Evolutionary conservation across 2,329 filamentous ascomycete genomes (phyloP).

Genomic region (Fusarium setosum): DNA sequence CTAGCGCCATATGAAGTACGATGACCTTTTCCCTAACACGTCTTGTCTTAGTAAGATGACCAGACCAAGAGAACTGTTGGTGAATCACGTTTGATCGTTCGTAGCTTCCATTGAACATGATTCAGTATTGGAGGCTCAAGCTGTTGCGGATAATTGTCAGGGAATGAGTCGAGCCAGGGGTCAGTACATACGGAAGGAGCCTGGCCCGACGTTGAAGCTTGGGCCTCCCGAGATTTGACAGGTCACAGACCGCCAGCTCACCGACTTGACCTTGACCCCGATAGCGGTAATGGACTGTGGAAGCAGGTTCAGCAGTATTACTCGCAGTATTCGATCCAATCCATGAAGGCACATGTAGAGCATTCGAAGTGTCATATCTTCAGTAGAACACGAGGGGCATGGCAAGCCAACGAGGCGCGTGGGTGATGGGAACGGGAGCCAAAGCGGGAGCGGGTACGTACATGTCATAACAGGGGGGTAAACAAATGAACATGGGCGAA

Average conservation of each 20-base stretch:
- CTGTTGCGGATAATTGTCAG: neutral
- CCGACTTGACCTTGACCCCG: slow-evolving; percentile 4
- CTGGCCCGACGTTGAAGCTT: slow-evolving; percentile 21
- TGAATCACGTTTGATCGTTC: too few relatives aligned
- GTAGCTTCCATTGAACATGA: too few relatives aligned
- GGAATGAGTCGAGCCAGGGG: slow-evolving; percentile 5
- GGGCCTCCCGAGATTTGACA: slow-evolving; percentile 13
- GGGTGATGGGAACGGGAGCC: slow-evolving; percentile 6
- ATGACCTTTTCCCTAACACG: too few relatives aligned
- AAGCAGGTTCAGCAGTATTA: neutral
- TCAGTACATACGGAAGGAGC: slow-evolving; percentile 1
- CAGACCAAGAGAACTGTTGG: too few relatives aligned
- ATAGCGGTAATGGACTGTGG: neutral
- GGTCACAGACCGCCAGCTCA: slow-evolving; percentile 7
- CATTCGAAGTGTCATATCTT: neutral
- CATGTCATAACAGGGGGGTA: slow-evolving; percentile 20
- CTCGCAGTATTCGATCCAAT: neutral
- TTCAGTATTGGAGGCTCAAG: neutral
- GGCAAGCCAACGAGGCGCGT: slow-evolving; percentile 1
- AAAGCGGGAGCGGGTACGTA: slow-evolving; percentile 31
- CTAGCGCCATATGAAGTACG: too few relatives aligned
- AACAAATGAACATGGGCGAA: slow-evolving; percentile 15
- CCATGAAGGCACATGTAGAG: neutral
- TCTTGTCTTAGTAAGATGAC: too few relatives aligned
- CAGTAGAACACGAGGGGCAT: slow-evolving; percentile 10